Percentiles rank a stretch among this genome's conserved stretches.
Conservation (phyloP, 2,329 filamentous ascomycete species). For the Chaetomium strumarium region DNA sequence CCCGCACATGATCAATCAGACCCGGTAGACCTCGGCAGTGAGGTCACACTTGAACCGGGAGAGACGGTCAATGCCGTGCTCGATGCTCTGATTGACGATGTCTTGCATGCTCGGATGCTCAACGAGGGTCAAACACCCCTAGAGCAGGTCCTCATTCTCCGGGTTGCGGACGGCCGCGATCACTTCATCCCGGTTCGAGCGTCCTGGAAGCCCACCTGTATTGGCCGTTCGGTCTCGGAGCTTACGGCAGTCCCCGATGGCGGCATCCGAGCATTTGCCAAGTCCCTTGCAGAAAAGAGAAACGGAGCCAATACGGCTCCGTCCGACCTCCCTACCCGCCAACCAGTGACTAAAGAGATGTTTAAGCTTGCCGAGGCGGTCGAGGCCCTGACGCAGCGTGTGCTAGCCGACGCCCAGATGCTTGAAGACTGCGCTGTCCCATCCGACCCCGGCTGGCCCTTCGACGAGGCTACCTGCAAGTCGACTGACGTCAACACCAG, state of each 20-base stretch:
- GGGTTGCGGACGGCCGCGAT: slow-evolving; percentile 77
- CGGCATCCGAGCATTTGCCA: slow-evolving; percentile 56
- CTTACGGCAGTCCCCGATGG: slow-evolving; percentile 80
- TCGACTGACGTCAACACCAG: slow-evolving; percentile 26
- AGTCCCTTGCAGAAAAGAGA: slow-evolving; percentile 29
- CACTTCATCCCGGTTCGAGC: slow-evolving; percentile 83
- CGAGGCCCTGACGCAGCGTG: slow-evolving; percentile 50
- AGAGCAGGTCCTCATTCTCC: slow-evolving; percentile 83
- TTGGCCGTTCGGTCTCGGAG: slow-evolving; percentile 82
- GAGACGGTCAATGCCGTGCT: slow-evolving; percentile 71
- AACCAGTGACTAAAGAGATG: slow-evolving; percentile 81
- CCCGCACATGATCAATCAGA: slow-evolving; percentile 30
- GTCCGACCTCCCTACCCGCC: slow-evolving; percentile 55
- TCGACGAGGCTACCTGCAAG: slow-evolving; percentile 39
- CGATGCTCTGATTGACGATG: slow-evolving; percentile 58
- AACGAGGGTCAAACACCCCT: slow-evolving; percentile 62
- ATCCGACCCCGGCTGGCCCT: slow-evolving; percentile 54
- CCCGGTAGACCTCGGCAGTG: slow-evolving; percentile 32
- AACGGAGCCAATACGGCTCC: slow-evolving; percentile 43
- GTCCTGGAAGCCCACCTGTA: slow-evolving; percentile 72
- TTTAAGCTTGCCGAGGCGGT: slow-evolving; percentile 84
- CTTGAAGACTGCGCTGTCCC: slow-evolving; percentile 49
- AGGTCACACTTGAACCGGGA: slow-evolving; percentile 72
- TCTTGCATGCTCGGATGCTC: slow-evolving; percentile 59
- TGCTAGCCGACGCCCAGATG: slow-evolving; percentile 57